Conservation (phyloP, 1,284 basidiomycete species). For the Ustilago esculenta region DNA sequence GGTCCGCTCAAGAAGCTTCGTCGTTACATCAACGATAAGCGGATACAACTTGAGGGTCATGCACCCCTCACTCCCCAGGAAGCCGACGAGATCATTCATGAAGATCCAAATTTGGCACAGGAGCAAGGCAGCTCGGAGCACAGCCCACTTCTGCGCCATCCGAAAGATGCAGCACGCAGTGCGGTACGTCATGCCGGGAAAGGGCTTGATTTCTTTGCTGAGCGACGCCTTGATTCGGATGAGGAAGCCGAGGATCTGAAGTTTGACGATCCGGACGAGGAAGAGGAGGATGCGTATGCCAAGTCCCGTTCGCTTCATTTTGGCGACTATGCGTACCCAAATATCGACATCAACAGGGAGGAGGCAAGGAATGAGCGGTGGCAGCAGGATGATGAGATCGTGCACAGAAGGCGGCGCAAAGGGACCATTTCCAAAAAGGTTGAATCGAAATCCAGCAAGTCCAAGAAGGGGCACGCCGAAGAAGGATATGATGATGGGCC, state of each 20-base stretch:
- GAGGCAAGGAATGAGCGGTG: conserved; percentile 37
- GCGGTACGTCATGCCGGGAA: conserved; percentile 38
- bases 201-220: conserved; percentile 45
- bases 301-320: conserved; percentile 80
- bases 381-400: conserved; percentile 50
- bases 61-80: conserved; percentile 80
- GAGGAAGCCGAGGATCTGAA: conserved; percentile 71
- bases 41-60: conserved; percentile 74
- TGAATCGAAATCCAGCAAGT: not conserved
- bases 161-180: conserved; percentile 21
- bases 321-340: conserved; percentile 91
- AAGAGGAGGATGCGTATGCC: conserved; percentile 76
- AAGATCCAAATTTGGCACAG: conserved; percentile 69
- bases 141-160: conserved; percentile 27
- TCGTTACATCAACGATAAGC: conserved; percentile 70
- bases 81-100: conserved; percentile 75
- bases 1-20: conserved; percentile 69
- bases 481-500: not conserved
- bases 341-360: conserved; percentile 84
- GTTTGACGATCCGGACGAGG: conserved; percentile 74
- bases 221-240: conserved; percentile 58
- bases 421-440: conserved; percentile 32
- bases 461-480: not conserved
- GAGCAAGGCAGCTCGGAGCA: conserved; percentile 58
- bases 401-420: conserved; percentile 38